Percentiles rank a stretch among this genome's conserved stretches.
phyloP scores from a whole-genome alignment of 2,329 filamentous ascomycete species.

The Sporothrix dimorphospora region DNA sequence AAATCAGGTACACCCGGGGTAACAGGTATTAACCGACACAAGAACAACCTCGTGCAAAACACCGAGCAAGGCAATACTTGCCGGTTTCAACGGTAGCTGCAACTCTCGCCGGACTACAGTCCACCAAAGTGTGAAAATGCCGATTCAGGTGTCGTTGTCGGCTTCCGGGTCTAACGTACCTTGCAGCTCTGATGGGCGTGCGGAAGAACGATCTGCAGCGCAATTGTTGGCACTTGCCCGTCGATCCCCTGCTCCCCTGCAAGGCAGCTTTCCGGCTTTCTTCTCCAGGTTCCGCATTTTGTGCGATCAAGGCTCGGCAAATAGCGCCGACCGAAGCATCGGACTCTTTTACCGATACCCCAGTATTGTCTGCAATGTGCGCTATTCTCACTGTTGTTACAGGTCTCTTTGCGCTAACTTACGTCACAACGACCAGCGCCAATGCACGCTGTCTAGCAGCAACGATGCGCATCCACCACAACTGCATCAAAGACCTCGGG shows the following conservation, averaged over 20 bases:
- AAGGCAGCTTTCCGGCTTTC: neutral
- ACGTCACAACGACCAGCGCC: neutral
- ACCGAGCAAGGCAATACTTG: no score
- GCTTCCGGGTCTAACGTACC: neutral
- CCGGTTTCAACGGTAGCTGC: neutral
- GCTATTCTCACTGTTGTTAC: neutral
- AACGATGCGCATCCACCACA: neutral
- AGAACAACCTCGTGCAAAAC: no score
- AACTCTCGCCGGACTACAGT: neutral
- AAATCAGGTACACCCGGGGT: no score
- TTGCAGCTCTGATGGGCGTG: neutral
- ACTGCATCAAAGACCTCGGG: neutral
- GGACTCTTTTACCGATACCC: neutral
- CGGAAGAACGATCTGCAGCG: neutral
- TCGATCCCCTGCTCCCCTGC: neutral
- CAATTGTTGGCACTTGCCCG: neutral
- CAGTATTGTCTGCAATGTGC: no score
- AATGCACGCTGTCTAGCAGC: neutral
- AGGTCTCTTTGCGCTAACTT: neutral
- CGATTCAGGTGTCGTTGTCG: neutral
- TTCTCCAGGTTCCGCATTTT: neutral
- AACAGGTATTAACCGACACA: no score
- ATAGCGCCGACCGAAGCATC: neutral
- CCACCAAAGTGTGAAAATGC: neutral
- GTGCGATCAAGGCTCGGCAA: neutral